Conservation (phyloP, 225 moss, liverwort and hornwort species). For the Takakia lepidozioides region DNA sequence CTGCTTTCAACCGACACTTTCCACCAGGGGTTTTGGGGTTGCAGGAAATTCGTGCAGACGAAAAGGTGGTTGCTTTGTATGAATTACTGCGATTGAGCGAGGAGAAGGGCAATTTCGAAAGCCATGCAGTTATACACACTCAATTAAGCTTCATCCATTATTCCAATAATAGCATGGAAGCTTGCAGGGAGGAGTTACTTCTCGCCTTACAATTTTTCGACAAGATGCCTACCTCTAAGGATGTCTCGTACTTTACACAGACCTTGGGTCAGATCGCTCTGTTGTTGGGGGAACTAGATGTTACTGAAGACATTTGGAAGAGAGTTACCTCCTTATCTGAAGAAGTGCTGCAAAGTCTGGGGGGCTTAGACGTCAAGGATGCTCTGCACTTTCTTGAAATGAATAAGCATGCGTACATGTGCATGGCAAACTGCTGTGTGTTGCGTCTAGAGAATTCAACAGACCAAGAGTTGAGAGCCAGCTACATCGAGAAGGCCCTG, state of each 20-base stretch:
- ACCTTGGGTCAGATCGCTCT: constrained; percentile 11
- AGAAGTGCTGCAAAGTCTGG: background rate
- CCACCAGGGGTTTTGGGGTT: background rate
- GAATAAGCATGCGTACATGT: background rate
- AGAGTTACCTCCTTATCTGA: background rate
- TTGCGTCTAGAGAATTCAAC: background rate
- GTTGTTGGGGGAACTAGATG: background rate
- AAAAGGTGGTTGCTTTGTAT: background rate
- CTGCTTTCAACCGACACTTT: background rate
- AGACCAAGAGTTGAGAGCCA: background rate
- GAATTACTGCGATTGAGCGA: background rate
- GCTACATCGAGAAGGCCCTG: background rate
- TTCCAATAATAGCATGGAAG: background rate
- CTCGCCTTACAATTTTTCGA: background rate
- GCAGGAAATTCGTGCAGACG: background rate
- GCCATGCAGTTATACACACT: background rate
- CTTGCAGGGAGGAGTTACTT: constrained; percentile 1
- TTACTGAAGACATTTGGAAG: constrained; percentile 8
- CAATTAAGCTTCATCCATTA: background rate
- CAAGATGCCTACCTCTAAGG: background rate
- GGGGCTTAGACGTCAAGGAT: constrained; percentile 9
- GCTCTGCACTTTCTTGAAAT: constrained; percentile 15
- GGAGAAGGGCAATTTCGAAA: background rate
- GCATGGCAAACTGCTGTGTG: background rate
- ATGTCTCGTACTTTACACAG: background rate